Base-by-base conservation (phyloP, 352 stramenopile species). In the Hyaloperonospora brassicae region DNA sequence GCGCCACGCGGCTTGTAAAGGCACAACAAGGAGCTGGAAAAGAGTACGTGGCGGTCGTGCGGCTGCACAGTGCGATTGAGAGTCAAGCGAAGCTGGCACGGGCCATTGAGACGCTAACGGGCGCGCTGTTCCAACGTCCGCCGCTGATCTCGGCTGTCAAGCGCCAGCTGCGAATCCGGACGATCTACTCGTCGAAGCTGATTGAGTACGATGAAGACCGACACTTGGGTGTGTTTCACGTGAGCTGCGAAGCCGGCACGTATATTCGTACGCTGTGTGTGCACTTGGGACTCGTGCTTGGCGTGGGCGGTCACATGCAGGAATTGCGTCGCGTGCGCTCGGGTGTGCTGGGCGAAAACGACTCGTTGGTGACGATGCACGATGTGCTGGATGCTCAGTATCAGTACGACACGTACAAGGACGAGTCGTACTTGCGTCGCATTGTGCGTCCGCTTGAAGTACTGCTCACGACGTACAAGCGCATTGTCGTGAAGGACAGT, bases 251-350 rank as follows among this genome's bases (percentile, higher is more conserved):
- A 76, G 97, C 97, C 21, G 97, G 97, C 55, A 99, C 97, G 9
- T 99, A 99, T 69, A 98, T 99, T 47, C 92, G 97, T 60, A 99
- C 97, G 21, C 78, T 99, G 8, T 99, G 97, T 82, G 97, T 99
- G 14, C 97, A 99, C 74, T 71, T 99, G 52, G 97, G 97, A 30
- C 77, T 99, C 0, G 79, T 99, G 46, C 83, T 98, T 0, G 97
- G 97, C 11, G 95, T 96, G 0, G 97, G 97, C 10, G 97, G 96
- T 42, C 97, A 99, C 84, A 99, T 99, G 97, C 96, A 99, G 68
- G 97, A 99, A 75, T 79, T 99, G 22, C 84, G 97, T 48, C 90
- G 97, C 62, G 95, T 99, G 35, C 86, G 97, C 52, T 98, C 91
- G 0, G 97, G 97, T 62, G 95, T 98, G 7, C 65, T 99, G 44